Conservation (phyloP, 208 protist species). For the Acanthamoeba quina region DNA sequence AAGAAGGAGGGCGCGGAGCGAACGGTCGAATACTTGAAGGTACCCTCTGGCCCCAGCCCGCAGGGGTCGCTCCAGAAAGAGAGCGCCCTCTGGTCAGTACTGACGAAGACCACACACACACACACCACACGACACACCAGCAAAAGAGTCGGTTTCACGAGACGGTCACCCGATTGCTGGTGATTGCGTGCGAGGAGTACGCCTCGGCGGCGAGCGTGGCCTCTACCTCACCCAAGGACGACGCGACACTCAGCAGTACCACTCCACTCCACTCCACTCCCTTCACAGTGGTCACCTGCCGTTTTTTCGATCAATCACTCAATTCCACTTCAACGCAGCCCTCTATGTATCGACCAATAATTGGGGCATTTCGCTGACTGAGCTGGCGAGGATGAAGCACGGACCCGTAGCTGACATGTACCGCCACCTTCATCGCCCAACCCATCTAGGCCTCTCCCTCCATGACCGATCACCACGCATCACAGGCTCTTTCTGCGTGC, state of each 20-base stretch:
- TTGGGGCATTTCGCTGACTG: conserved; percentile 58
- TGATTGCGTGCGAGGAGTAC: conserved; percentile 68
- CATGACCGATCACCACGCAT: background rate
- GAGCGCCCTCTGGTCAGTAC: background rate
- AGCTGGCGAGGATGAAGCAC: conserved; percentile 56
- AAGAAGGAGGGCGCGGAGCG: background rate
- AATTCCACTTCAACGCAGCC: background rate
- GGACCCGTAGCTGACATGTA: conserved; percentile 30
- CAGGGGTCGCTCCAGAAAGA: too few relatives aligned
- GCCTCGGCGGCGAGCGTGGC: conserved; percentile 13
- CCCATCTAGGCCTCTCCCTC: too few relatives aligned
- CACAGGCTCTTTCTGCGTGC: conserved; percentile 50
- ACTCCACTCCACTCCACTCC: background rate
- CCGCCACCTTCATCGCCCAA: background rate
- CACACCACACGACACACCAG: background rate
- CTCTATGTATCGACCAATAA: conserved; percentile 63
- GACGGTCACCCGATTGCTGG: conserved; percentile 19
- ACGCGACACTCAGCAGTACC: background rate
- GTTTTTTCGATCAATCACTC: background rate
- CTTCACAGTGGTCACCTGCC: background rate
- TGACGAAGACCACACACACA: background rate
- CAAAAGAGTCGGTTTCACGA: conserved; percentile 11
- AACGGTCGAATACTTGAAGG: conserved; percentile 18
- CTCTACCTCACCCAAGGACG: background rate
- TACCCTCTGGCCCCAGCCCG: background rate